These are phyloP conservation scores for Nannochloris sp. DNA, from an alignment of 139 green algal species.

Conservation along the genomic window DNA sequence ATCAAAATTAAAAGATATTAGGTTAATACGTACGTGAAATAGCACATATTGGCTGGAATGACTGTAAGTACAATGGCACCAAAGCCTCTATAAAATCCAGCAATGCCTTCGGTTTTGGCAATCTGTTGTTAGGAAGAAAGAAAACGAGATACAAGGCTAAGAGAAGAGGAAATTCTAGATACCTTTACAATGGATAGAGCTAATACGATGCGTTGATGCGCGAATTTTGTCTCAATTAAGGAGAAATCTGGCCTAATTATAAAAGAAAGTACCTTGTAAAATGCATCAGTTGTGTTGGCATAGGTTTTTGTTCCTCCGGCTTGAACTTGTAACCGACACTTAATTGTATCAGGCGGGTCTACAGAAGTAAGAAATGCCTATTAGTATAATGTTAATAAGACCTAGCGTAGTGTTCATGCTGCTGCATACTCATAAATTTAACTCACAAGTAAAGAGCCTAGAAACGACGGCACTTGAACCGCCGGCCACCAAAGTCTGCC, in stretches of 20 bases:
- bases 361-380: not conserved
- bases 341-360: conserved; percentile 70
- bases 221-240: no score
- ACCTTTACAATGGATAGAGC: not conserved
- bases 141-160: not conserved
- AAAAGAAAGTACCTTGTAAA: conserved; percentile 9
- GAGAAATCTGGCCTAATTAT: no score
- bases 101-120: conserved; percentile 31
- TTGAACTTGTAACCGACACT: conserved; percentile 62
- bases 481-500: conserved; percentile 38
- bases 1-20: not conserved
- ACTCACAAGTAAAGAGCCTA: conserved; percentile 37
- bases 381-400: not conserved
- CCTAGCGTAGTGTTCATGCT: not conserved
- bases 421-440: not conserved
- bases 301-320: not conserved
- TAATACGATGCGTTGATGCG: no score
- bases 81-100: conserved; percentile 67
- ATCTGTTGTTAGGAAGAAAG: conserved; percentile 30
- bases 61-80: conserved; percentile 45
- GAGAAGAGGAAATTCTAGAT: not conserved
- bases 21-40: conserved; percentile 45
- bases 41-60: conserved; percentile 62
- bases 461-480: conserved; percentile 25
- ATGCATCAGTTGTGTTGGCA: conserved; percentile 4